Percentiles rank a stretch among this genome's conserved stretches.
phyloP scores from a whole-genome alignment of 202 grass and related monocot species.

The Elaeis oleifera region DNA sequence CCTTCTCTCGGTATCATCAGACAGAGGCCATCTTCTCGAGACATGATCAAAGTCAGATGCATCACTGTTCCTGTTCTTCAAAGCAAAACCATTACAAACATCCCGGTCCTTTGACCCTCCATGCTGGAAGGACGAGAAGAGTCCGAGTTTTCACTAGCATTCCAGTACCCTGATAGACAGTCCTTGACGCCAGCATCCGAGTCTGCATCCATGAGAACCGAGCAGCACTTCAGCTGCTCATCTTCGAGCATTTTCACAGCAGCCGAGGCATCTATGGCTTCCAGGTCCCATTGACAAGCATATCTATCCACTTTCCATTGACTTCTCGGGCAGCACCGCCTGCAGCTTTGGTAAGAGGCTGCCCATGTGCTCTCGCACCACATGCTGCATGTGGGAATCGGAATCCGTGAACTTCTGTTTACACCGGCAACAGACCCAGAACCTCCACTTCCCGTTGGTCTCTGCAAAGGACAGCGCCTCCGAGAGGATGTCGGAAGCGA shows the following conservation, averaged over 20 bases:
- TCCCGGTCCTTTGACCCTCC: constrained; percentile 32
- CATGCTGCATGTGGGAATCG: constrained; percentile 36
- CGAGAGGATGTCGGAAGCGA: constrained; percentile 30
- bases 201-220: constrained; percentile 4
- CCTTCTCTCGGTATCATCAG: constrained; percentile 67
- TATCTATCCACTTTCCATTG: constrained; percentile 44
- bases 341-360: constrained; percentile 27
- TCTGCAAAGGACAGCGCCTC: constrained; percentile 43
- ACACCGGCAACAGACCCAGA: constrained; percentile 59
- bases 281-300: constrained; percentile 59
- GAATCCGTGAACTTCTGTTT: constrained; percentile 35
- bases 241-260: constrained; percentile 53
- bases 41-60: background rate
- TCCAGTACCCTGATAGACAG: constrained; percentile 44
- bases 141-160: constrained; percentile 52
- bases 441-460: constrained; percentile 48
- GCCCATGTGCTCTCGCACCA: constrained; percentile 37
- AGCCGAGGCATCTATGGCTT: constrained; percentile 49
- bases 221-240: constrained; percentile 26
- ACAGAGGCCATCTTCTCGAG: constrained; percentile 53
- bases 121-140: constrained; percentile 40
- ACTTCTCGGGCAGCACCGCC: constrained; percentile 47
- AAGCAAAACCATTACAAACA: constrained; percentile 35
- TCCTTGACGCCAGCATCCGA: constrained; percentile 19
- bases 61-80: constrained; percentile 23